A percentile compares a stretch with the other conserved stretches of the same genome.
Evolutionary conservation across 768 basidiomycete species (phyloP).

Genomic region (Leccinum barrowsii): DNA sequence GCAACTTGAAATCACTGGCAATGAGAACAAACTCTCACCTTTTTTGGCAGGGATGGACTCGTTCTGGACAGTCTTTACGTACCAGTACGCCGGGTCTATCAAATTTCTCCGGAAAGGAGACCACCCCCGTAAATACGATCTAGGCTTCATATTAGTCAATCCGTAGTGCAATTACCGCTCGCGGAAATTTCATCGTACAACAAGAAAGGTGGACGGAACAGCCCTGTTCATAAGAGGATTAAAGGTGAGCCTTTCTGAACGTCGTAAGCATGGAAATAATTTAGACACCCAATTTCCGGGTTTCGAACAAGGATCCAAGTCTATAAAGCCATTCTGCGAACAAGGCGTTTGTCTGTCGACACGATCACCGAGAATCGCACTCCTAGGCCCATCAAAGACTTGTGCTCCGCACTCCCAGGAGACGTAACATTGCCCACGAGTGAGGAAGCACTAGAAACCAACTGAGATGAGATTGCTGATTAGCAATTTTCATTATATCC

Average conservation of each 20-base stretch:
- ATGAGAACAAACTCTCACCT: conserved; percentile 21
- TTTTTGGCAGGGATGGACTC: conserved; percentile 17
- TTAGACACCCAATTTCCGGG: conserved; percentile 24
- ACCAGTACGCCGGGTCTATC: conserved; percentile 17
- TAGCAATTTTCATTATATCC: conserved; percentile 25
- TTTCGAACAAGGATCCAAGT: conserved; percentile 18
- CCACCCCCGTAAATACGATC: conserved; percentile 21
- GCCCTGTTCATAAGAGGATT: conserved; percentile 6
- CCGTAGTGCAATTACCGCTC: conserved; percentile 27
- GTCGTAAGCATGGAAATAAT: conserved; percentile 12
- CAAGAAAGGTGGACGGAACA: conserved; percentile 23
- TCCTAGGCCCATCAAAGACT: conserved; percentile 12
- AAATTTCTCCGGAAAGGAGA: conserved; percentile 18
- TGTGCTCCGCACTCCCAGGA: conserved; percentile 22
- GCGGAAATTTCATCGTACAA: conserved; percentile 27
- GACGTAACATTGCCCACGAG: conserved; percentile 26
- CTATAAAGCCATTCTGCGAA: conserved; percentile 11
- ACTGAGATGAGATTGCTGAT: conserved; percentile 28
- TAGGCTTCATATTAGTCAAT: conserved; percentile 26
- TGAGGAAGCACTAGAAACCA: conserved; percentile 22
- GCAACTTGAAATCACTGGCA: conserved; percentile 1
- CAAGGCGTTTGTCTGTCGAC: not conserved
- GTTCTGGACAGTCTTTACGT: conserved; percentile 23
- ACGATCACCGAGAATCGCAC: conserved; percentile 20
- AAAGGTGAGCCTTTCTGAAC: conserved; percentile 1